phyloP scores from a whole-genome alignment of 2,329 filamentous ascomycete genomes.

The Thermothelomyces thermophilus region DNA sequence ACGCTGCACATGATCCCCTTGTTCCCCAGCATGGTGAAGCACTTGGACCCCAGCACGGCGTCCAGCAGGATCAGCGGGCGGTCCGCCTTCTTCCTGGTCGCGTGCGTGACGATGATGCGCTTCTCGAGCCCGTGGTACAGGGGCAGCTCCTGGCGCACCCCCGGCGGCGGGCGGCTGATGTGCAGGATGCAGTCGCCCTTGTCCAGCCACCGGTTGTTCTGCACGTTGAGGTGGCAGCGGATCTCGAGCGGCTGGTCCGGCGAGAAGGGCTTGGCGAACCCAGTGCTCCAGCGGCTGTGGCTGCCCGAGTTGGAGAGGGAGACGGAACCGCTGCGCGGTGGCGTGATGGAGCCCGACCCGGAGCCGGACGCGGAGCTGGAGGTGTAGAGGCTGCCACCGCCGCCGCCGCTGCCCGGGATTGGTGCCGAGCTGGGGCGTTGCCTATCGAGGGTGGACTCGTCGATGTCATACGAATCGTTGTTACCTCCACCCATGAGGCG shows the following conservation, averaged over 20 bases:
- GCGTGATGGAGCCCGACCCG: conserved; percentile 37
- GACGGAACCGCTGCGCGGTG: conserved; percentile 53
- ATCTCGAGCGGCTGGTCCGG: conserved; percentile 39
- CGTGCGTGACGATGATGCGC: conserved; percentile 70
- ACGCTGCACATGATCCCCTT: conserved; percentile 85
- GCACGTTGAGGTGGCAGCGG: conserved; percentile 73
- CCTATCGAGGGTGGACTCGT: conserved; percentile 65
- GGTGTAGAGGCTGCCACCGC: conserved; percentile 53
- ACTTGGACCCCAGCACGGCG: conserved; percentile 75
- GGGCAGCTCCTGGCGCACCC: conserved; percentile 51
- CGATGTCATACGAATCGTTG: conserved; percentile 71
- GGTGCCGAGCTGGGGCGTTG: conserved; percentile 46
- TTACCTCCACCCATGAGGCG: conserved; percentile 66
- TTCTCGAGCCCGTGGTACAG: conserved; percentile 69
- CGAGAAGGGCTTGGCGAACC: conserved; percentile 52
- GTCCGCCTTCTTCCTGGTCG: conserved; percentile 55
- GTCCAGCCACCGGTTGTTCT: conserved; percentile 79
- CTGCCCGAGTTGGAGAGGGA: conserved; percentile 38
- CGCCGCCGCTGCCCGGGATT: conserved; percentile 41
- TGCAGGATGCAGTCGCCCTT: conserved; percentile 78
- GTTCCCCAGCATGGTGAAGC: conserved; percentile 75
- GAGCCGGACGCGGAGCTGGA: conserved; percentile 47
- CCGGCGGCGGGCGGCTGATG: conserved; percentile 67
- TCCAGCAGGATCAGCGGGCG: conserved; percentile 65
- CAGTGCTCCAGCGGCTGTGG: conserved; percentile 56